Percentiles rank a stretch among this genome's conserved stretches.
phyloP scores from a whole-genome alignment of 148 eudicot genomes.

The Rhododendron griersonianum region DNA sequence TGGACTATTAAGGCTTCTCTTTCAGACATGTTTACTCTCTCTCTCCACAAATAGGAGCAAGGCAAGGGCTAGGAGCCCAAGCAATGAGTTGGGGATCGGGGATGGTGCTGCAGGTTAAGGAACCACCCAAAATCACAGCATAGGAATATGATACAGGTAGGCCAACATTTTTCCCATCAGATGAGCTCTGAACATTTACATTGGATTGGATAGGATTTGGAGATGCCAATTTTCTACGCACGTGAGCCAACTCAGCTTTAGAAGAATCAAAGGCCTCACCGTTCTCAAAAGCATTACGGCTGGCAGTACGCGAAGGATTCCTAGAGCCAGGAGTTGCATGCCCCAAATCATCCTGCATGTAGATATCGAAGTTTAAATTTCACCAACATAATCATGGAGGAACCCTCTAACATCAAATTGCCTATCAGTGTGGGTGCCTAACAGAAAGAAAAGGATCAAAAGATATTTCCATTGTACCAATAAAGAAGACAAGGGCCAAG shows the following conservation, averaged over 20 bases:
- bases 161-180: no score
- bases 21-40: no score
- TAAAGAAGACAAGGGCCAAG: no score
- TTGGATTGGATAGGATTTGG: conserved; percentile 29
- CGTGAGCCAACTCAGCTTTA: conserved; percentile 44
- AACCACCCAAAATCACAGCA: no score
- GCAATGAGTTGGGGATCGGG: no score
- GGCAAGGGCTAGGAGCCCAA: no score
- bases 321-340: conserved; percentile 34
- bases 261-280: conserved; percentile 24
- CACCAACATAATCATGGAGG: not conserved
- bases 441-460: no score
- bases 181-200: conserved; percentile 25
- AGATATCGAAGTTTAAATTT: not conserved
- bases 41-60: no score
- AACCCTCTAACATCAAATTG: not conserved
- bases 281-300: conserved; percentile 56
- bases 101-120: no score
- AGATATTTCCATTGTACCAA: no score
- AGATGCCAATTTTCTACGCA: conserved; percentile 35
- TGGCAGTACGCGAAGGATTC: conserved; percentile 56
- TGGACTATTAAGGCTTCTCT: no score
- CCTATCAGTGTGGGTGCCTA: not conserved
- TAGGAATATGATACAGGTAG: no score
- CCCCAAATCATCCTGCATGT: conserved; percentile 53